Base-by-base conservation (phyloP, 192 early-diverging fungal genomes). In the Dissophora globulifera region DNA sequence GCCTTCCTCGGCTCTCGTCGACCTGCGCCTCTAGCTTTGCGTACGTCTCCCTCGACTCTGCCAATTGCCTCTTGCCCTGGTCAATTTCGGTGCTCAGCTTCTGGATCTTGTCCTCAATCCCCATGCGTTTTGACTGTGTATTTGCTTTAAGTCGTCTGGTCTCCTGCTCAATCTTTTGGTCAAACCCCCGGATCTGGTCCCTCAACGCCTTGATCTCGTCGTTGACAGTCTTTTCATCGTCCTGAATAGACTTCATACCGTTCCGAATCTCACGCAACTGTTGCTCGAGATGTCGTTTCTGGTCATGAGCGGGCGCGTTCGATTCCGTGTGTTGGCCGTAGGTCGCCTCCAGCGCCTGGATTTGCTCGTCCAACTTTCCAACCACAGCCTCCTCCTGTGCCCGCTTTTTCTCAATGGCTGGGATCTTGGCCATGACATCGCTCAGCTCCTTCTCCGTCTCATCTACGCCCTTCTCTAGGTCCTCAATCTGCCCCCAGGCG, bases 401-500 rank as follows among this genome's bases (percentile, higher is more conserved):
- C 2, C 59, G 60, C 15, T 64, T 75, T 22, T 35, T 38, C 33
- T 69, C 52, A n/a, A 75, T 69, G 4, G 51, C 64, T 42, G 58
- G 75, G 16, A 49, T 50, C 25, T 53, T 79, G 4, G 46, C 30
- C 43, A 58, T 42, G 3, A 22, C 19, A 1, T 20, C 22, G 3
- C 31, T 40, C 7, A 54, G 47, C 13, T 38, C 33, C 1, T 63
- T 45, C 30, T 65, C 68, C 13, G 61, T 53, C 31, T 72, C 58
- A 30, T 30, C 6, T 4, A 70, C 67, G 19, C 35, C 70, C 22
- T 59, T 53, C 56, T 93, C 92, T 43, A 81, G 71, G 25, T 81
- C 81, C 53, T 84, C 82, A 27, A 93, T 86, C 49, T 85, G 82
- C 15, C 90, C 86, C 95, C 95, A 97, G 1, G 88, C 91, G 46